Evolutionary conservation across 768 basidiomycete species (phyloP), one percentile per base, ranked within the genome.

Genomic region (Leccinum olivaceopallidum): DNA sequence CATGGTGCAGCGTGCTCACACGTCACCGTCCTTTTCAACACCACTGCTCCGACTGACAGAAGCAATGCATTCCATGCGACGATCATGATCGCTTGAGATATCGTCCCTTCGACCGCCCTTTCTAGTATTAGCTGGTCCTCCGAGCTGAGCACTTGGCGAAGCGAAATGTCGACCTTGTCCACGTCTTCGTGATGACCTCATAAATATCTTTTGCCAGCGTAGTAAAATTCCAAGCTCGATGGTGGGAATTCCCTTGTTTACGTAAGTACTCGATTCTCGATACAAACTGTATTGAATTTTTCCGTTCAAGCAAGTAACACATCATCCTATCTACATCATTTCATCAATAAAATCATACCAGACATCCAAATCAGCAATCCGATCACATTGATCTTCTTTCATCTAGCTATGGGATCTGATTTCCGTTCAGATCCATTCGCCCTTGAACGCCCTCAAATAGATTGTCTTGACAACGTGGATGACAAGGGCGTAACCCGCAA

Each of bases 21-120:
- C 80, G 74, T 91, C 87, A 42, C 90, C 89, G 61, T 85, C 88
- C 64, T 83, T 85, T 65, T 87, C 87, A 26, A 91, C 69, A 10
- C 90, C 89, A 64, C 90, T 87, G 65, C 88, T 90, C 44, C 90
- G 80, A 68, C 90, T 92, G 52, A 91, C 83, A 2, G 88, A 89
- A 2, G 89, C 81, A 53, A 92, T 81, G 54, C 82, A 75, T 60
- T 88, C 84, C 85, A 90, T 86, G 49, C 76, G 80, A 59, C 54
- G 65, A 53, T 60, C 55, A 53, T 47, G 60, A 52, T 65, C 47
- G 22, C 48, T 59, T 14, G 61, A 54, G 55, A 20, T 20, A 50
- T 57, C 37, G 34, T 16, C 48, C 6, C 57, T 49, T 50, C 54
- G 67, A 55, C 57, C 37, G 3, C 53, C 39, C 12, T 48, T 50